Evolutionary conservation across 768 basidiomycete genomes (phyloP), one percentile per base, ranked within the genome.

Genomic region (Amanita inopinata): DNA sequence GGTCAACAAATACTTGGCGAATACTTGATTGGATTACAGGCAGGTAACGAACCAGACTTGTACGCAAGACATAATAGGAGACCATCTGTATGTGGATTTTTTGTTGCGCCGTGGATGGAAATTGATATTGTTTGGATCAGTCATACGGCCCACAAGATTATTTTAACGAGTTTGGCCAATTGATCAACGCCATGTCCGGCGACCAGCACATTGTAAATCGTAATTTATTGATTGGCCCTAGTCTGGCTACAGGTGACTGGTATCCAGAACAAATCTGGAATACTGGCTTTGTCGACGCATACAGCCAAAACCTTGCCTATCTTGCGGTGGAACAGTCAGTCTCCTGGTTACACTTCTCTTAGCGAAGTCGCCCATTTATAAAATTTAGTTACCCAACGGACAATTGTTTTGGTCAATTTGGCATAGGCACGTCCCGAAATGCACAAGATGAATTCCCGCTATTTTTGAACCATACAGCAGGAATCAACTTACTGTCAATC

Each of bases 1-100:
- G 80, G 76, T 2, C 71, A 87, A 51, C 45, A 57, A n/a, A 78
- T 87, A 46, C 64, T 90, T 0, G 88, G 87, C 0, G 62, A 76
- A 46, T 62, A 70, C 47, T 66, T 90, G 10, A 57, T 83, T 27
- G 86, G 81, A 0, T 61, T 84, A 15, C 81, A 87, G 56, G 71
- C 76, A 3, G 85, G 78, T 1, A 87, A 89, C 57, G 83, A 87
- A 58, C 74, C 64, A 7, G 74, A 76, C 56, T 58, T 74, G 32
- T 78, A 74, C 45, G 68, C 50, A 0, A 43, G 49, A 18, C 70
- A 69, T 47, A 56, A 55, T 0, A 67, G 70, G 53, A 65, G 70
- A 15, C 56, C 60, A 1, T 15, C 48, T 3, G 61, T 58, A 25
- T 38, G 49, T 34, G 33, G 20, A 15, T 20, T 32, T 33, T n/a